Conservation (phyloP, 306 rosid species). For the Adenanthera pavonina region DNA sequence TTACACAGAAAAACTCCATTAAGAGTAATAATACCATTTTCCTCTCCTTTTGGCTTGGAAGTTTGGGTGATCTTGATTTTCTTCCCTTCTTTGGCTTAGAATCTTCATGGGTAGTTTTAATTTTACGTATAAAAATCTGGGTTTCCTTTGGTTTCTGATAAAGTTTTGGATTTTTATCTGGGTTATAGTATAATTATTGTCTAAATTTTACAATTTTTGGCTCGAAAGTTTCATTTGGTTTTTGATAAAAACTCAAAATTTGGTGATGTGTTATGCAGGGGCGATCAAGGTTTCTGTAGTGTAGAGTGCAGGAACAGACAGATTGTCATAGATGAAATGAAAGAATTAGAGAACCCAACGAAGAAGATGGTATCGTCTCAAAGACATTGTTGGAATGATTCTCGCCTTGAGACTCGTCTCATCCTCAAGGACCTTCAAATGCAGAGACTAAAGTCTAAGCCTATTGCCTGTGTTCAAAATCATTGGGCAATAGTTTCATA, state of each 20-base stretch:
- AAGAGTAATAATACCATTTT: neutral
- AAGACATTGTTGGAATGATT: conserved; percentile 22
- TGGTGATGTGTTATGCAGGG: conserved; percentile 39
- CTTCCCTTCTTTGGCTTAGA: neutral
- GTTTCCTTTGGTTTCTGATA: neutral
- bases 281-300: conserved; percentile 60
- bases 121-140: neutral
- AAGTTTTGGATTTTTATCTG: neutral
- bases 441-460: conserved; percentile 21
- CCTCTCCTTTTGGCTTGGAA: neutral
- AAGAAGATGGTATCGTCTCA: conserved; percentile 32
- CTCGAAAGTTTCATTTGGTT: neutral
- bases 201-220: neutral
- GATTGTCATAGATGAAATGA: conserved; percentile 51
- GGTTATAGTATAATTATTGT: no score
- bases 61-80: neutral
- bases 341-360: conserved; percentile 40
- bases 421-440: conserved; percentile 20
- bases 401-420: conserved; percentile 32
- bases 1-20: neutral
- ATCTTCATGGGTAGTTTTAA: neutral
- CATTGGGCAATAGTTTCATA: conserved; percentile 31
- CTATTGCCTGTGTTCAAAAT: neutral
- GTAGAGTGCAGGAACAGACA: conserved; percentile 51
- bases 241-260: neutral